These are phyloP conservation scores for Theobroma cacao DNA, from an alignment of 345 rosid genomes.

Conservation along the genomic window DNA sequence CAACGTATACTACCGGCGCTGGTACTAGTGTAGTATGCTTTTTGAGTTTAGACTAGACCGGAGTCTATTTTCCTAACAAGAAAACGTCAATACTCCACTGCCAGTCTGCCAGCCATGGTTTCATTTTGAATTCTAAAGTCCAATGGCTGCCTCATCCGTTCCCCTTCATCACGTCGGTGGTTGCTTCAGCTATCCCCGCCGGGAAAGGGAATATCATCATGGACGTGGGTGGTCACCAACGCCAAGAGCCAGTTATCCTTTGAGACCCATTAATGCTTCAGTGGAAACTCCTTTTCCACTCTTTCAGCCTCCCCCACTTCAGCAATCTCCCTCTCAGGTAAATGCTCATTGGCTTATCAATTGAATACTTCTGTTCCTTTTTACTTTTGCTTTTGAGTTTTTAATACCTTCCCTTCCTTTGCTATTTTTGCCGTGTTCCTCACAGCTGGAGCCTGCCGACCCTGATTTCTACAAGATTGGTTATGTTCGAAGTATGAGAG, in stretches of 20 bases:
- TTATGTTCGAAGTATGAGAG: constrained; percentile 75
- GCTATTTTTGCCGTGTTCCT: background rate
- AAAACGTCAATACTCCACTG: background rate
- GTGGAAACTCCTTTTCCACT: constrained; percentile 67
- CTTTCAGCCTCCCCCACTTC: constrained; percentile 47
- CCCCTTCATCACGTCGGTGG: background rate
- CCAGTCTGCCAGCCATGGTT: background rate
- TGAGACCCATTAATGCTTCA: constrained; percentile 51
- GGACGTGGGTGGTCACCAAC: constrained; percentile 30
- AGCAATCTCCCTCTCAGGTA: constrained; percentile 50
- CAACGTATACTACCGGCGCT: too few relatives aligned
- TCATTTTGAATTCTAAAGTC: background rate
- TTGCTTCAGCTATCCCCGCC: constrained; percentile 4
- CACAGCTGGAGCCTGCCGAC: constrained; percentile 65
- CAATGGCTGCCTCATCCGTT: constrained; percentile 5
- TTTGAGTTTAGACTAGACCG: background rate
- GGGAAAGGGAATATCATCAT: background rate
- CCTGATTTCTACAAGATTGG: constrained; percentile 97
- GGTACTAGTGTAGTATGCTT: too few relatives aligned
- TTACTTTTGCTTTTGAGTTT: background rate
- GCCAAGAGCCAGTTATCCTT: constrained; percentile 33
- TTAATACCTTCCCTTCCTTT: background rate
- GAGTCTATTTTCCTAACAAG: background rate
- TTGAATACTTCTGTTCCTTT: background rate
- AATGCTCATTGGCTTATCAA: background rate